phyloP scores from a whole-genome alignment of 352 stramenopile genomes.

The Phytophthora macrochlamydospora region DNA sequence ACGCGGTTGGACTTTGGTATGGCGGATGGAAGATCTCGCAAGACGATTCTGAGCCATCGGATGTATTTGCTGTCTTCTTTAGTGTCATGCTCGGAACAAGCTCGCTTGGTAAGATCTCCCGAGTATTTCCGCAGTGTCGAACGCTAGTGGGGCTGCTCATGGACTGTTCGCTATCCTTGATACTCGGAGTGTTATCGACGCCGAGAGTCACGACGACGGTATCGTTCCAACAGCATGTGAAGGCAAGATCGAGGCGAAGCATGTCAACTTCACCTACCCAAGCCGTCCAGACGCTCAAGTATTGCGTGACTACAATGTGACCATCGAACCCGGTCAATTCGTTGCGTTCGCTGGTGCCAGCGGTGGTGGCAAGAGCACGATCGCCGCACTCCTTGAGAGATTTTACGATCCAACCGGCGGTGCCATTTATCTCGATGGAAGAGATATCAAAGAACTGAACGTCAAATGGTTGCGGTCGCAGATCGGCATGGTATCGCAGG shows the following conservation, averaged over 20 bases:
- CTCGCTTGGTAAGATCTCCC: conserved; percentile 31
- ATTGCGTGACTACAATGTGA: conserved; percentile 24
- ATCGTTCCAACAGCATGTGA: background rate
- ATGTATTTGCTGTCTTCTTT: conserved; percentile 31
- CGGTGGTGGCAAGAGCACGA: conserved; percentile 27
- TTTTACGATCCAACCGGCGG: conserved; percentile 86
- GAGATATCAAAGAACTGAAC: conserved; percentile 35
- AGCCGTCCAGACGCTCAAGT: conserved; percentile 21
- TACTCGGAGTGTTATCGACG: background rate
- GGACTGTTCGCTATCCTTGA: background rate
- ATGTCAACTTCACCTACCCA: conserved; percentile 26
- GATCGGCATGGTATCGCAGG: conserved; percentile 68
- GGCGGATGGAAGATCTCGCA: conserved; percentile 30
- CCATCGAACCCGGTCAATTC: conserved; percentile 15
- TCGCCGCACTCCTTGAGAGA: conserved; percentile 68
- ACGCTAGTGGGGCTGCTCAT: conserved; percentile 15
- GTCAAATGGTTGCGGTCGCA: conserved; percentile 15
- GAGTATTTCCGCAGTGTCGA: conserved; percentile 23
- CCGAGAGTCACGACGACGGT: background rate
- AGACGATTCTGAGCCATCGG: conserved; percentile 10
- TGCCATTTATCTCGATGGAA: conserved; percentile 72
- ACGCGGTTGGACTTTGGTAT: conserved; percentile 39
- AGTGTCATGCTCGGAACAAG: conserved; percentile 30
- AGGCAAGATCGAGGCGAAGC: conserved; percentile 6
- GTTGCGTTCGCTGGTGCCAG: conserved; percentile 23